Evolutionary conservation across 139 green algal genomes (phyloP).

Genomic region (Chlorella sp.): DNA sequence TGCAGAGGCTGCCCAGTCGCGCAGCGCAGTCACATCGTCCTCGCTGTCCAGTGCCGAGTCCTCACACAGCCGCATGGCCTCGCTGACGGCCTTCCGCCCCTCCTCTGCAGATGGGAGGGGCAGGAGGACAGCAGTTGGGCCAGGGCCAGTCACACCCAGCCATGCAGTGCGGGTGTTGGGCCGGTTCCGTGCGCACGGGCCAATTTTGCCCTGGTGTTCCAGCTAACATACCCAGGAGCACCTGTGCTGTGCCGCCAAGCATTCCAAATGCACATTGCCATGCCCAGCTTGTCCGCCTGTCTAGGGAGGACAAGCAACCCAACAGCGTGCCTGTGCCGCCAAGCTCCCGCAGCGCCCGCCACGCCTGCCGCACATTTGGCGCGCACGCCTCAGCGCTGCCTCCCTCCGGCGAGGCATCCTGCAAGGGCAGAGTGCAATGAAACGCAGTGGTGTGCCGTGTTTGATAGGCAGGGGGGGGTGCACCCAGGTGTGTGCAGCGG

Average conservation of each 20-base stretch:
- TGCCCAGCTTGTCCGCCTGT: no score
- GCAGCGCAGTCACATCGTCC: slow-evolving; percentile 51
- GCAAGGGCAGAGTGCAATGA: neutral
- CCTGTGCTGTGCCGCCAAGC: no score
- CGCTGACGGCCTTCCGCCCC: slow-evolving; percentile 28
- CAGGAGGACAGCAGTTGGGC: neutral
- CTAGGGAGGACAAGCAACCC: neutral
- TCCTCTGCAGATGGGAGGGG: neutral
- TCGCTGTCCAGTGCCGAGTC: slow-evolving; percentile 12
- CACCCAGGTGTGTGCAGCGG: no score
- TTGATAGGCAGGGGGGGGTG: no score
- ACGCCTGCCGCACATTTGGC: slow-evolving; percentile 38
- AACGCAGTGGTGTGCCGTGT: no score
- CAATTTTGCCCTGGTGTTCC: no score
- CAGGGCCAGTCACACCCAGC: no score
- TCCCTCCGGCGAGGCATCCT: slow-evolving; percentile 49
- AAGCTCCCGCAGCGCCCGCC: slow-evolving; percentile 33
- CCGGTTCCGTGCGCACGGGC: no score
- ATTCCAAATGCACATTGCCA: no score
- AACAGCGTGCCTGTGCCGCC: slow-evolving; percentile 12
- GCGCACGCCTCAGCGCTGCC: slow-evolving; percentile 42
- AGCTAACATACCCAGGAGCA: no score
- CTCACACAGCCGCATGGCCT: slow-evolving; percentile 52
- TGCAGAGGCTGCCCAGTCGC: slow-evolving; percentile 44
- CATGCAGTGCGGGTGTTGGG: no score